Base-by-base conservation (phyloP, 306 rosid species). In the Acacia acuminata region DNA sequence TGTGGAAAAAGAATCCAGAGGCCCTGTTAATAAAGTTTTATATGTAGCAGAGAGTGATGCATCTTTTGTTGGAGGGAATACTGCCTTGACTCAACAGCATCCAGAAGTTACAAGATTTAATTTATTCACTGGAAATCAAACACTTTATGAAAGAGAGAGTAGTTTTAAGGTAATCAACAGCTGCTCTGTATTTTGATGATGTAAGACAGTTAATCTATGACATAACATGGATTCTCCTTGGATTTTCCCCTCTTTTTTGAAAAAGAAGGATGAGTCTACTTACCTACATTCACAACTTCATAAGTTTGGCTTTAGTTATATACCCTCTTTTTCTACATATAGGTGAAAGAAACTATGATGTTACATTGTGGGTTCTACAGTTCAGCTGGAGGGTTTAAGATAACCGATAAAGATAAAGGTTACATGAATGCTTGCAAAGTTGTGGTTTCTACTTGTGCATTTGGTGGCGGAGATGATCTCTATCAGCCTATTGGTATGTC, bases 401-500 rank as follows among this genome's bases (percentile, higher is more conserved):
- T 96, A 85, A 90, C 97, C 78, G 73, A 85, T 66, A 89, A 89
- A 87, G 99, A 96, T 85, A 79, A 79, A 80, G 85, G 78, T 58
- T 94, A 81, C 84, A 90, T 92, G 98, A 79, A 86, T 76, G 48
- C 85, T 76, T 96, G 99, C 85, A 80, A 91, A 81, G 88, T 80
- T 27, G 99, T 88, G 74, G 94, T 96, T 43, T 96, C 98, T 69
- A 94, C 99, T 67, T 96, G 99, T 89, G 93, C 98, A 68, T 96
- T 96, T 91, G 99, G 99, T 78, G 99, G 99, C 7, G 99, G 98
- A 55, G 99, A 95, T 88, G 99, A 95, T 91, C 98, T 95, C 77
- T 95, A 96, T 89, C 99, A 94, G 81, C 99, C 98, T 5, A 94
- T 96, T 74, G 98, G 99, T 87, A 91, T 94, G 97, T 85, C 97